These are phyloP conservation scores for Fusarium acutatum DNA, from an alignment of 2,329 filamentous ascomycete genomes.

Conservation along the genomic window DNA sequence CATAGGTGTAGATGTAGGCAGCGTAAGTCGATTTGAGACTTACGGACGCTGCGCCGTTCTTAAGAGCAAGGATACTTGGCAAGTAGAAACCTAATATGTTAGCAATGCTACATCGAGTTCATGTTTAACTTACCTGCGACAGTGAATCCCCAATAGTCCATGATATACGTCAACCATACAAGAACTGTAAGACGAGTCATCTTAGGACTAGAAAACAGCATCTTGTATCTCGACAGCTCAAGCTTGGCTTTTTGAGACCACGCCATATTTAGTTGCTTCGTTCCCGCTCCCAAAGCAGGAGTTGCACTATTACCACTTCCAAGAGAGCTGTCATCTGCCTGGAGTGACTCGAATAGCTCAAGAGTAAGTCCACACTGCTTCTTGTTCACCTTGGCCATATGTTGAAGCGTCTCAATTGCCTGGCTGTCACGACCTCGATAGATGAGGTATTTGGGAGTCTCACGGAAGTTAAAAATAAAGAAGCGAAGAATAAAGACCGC, in stretches of 20 bases:
- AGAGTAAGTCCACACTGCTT: slow-evolving; percentile 47
- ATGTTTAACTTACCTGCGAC: slow-evolving; percentile 43
- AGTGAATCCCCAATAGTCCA: slow-evolving; percentile 52
- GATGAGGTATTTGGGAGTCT: slow-evolving; percentile 58
- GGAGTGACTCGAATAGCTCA: slow-evolving; percentile 46
- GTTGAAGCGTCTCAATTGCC: slow-evolving; percentile 57
- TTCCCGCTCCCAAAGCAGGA: slow-evolving; percentile 18
- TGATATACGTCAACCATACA: slow-evolving; percentile 50
- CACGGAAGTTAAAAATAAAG: slow-evolving; percentile 56
- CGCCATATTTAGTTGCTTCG: slow-evolving; percentile 18
- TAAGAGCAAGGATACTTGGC: slow-evolving; percentile 59
- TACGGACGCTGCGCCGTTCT: slow-evolving; percentile 56
- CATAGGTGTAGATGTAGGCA: slow-evolving; percentile 63
- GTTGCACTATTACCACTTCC: slow-evolving; percentile 26
- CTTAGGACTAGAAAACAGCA: slow-evolving; percentile 45
- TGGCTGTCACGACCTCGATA: slow-evolving; percentile 55
- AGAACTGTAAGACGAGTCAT: slow-evolving; percentile 49
- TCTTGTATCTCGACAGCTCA: slow-evolving; percentile 42
- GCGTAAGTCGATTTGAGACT: slow-evolving; percentile 59
- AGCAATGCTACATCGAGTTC: fast-evolving
- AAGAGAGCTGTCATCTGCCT: slow-evolving; percentile 35
- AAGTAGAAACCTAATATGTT: slow-evolving; percentile 49
- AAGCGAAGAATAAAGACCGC: slow-evolving; percentile 55
- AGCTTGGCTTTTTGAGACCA: slow-evolving; percentile 26
- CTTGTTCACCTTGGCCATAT: slow-evolving; percentile 53